phyloP scores from a whole-genome alignment of 2,329 filamentous ascomycete genomes.

The Macroventuria anomochaeta region DNA sequence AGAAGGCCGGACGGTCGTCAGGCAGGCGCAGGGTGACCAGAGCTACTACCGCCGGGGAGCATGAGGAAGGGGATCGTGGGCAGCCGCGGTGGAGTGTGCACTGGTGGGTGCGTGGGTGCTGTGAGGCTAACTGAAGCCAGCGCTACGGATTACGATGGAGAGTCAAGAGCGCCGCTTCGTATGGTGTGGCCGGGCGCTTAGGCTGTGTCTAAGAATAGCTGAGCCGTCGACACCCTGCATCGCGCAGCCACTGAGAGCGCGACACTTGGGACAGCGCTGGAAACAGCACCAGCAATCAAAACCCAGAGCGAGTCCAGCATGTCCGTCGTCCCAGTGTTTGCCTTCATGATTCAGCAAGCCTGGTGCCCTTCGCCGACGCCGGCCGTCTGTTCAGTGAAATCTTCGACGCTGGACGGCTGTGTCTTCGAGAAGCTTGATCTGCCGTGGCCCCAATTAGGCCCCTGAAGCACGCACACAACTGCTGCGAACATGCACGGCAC shows the following conservation, averaged over 20 bases:
- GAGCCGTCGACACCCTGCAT: constrained; percentile 1
- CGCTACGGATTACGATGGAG: background rate
- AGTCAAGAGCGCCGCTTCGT: constrained; percentile 7
- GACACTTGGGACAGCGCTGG: background rate
- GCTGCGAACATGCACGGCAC: constrained; percentile 13
- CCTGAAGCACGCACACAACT: constrained; percentile 27
- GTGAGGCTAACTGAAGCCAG: constrained; percentile 1
- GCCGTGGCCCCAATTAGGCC: constrained; percentile 8
- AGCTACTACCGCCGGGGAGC: constrained; percentile 8
- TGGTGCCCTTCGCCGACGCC: background rate
- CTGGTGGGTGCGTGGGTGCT: constrained; percentile 1
- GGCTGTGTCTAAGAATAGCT: background rate
- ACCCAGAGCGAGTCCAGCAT: background rate
- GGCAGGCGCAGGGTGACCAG: constrained; percentile 5
- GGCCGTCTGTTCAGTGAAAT: background rate
- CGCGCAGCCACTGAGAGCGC: constrained; percentile 3
- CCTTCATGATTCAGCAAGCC: background rate
- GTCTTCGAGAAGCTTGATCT: background rate
- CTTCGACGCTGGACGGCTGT: background rate
- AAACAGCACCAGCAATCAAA: constrained; percentile 8
- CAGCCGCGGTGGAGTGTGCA: constrained; percentile 4
- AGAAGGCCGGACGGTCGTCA: background rate
- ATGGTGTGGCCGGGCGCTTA: constrained; percentile 1
- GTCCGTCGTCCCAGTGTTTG: background rate
- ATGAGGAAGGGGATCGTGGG: constrained; percentile 11